Percentiles rank a stretch among this genome's conserved stretches.
phyloP scores from a whole-genome alignment of 2,329 filamentous ascomycete species.

The Colletotrichum sp. region DNA sequence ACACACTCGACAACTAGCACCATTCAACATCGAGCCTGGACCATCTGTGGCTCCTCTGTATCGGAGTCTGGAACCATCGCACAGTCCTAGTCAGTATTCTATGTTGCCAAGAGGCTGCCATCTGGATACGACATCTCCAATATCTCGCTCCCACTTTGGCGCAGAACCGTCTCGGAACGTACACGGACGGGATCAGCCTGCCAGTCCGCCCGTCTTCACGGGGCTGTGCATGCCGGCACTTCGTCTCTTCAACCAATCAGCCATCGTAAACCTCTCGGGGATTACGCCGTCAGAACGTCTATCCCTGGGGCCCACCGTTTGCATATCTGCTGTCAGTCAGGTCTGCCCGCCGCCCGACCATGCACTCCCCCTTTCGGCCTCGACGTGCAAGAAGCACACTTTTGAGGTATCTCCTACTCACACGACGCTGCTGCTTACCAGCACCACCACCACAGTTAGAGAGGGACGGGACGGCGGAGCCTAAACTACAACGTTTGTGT shows the following conservation, averaged over 20 bases:
- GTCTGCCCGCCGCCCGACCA: not conserved
- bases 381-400: not conserved
- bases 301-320: not conserved
- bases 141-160: not conserved
- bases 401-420: not conserved
- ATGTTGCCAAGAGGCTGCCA: not conserved
- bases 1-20: not conserved
- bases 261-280: not conserved
- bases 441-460: not conserved
- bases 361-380: not conserved
- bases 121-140: not conserved
- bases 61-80: not conserved
- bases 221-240: constrained; percentile 6
- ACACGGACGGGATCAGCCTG: not conserved
- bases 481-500: not conserved
- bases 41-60: not conserved
- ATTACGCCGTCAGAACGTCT: constrained; percentile 1
- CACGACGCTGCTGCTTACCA: not conserved
- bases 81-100: not conserved
- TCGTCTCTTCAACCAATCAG: constrained; percentile 3
- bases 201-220: not conserved
- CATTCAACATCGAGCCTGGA: not conserved
- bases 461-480: not conserved
- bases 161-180: not conserved
- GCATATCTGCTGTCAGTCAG: constrained; percentile 3